Percentiles rank a stretch among this genome's conserved stretches.
Conservation (phyloP, 2,329 filamentous ascomycete genomes). For the Sarocladium oryzae region DNA sequence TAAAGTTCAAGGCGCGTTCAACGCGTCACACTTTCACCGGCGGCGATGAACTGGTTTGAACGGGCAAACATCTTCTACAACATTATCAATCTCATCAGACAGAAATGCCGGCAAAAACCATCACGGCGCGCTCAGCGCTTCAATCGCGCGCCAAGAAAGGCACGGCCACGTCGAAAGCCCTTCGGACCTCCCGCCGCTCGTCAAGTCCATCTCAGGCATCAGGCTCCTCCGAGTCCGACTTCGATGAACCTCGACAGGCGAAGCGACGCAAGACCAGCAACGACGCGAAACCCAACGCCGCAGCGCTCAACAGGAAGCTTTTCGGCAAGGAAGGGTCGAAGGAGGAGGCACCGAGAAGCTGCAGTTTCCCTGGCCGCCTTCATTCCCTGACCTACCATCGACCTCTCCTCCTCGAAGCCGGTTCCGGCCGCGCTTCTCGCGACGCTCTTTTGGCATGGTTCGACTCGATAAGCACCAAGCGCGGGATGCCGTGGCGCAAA, state of each 20-base stretch:
- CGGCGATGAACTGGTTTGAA: no score
- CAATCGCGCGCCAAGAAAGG: neutral
- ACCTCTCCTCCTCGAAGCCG: slow-evolving; percentile 39
- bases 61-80: no score
- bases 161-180: neutral
- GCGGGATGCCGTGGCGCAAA: slow-evolving; percentile 55
- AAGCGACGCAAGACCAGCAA: slow-evolving; percentile 9
- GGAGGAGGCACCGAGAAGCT: neutral
- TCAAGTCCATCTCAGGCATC: neutral
- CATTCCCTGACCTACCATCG: slow-evolving; percentile 35
- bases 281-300: neutral
- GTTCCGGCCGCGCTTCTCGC: slow-evolving; percentile 22
- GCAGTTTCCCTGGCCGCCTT: slow-evolving; percentile 6
- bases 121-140: neutral
- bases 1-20: slow-evolving; percentile 1
- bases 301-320: slow-evolving; percentile 1
- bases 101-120: neutral
- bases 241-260: neutral
- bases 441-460: slow-evolving; percentile 44
- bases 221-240: neutral
- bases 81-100: no score
- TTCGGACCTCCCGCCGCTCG: neutral
- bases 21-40: slow-evolving; percentile 2
- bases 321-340: neutral
- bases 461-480: slow-evolving; percentile 36